Evolutionary conservation across 1,284 basidiomycete genomes (phyloP), one percentile per base, ranked within the genome.

Genomic region (Ceratobasidium sp.): DNA sequence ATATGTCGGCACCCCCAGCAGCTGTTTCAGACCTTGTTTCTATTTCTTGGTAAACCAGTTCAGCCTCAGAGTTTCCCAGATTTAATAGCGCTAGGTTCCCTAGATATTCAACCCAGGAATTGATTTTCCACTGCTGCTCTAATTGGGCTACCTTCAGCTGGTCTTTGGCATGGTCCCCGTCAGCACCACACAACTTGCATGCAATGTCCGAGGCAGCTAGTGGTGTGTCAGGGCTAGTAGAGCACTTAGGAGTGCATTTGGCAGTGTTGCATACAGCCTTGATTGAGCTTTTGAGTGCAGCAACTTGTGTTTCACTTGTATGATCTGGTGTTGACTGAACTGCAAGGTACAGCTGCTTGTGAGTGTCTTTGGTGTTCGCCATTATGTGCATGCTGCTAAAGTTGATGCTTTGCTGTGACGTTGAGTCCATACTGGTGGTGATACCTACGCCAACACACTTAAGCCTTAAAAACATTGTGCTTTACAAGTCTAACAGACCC

Each of bases 261-360:
- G 48, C 24, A 29, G 34, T 68, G 22, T 68, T 19, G 49, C 65
- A 68, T 68, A 68, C 24, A 51, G 24, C 65, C n/a, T 68, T 9
- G 24, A 68, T 41, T 22, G 51, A 51, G 29, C n/a, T n/a, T 27
- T 56, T 37, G 13, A 68, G 51, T 6, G 56, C 65, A 56, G 46
- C 27, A 54, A 68, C 65, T 68, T 54, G 65, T 5, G 65, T 68
- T 54, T 68, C 22, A 22, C 65, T 68, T 53, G 65, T 68, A 43
- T 68, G 65, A 54, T 68, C 51, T 39, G 65, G 54, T 34, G 65
- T 68, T 56, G 65, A 68, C 37, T 68, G n/a, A 22, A 68, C 65
- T 22, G 65, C 65, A 34, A 68, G 51, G 24, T 68, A 68, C n/a
- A 68, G 65, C 39, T 54, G 65, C 16, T 68, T 7, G 24, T 68